Percentiles rank a stretch among this genome's conserved stretches.
These are phyloP conservation scores for Quercus rubra DNA, from an alignment of 306 rosid species.

Conservation along the genomic window DNA sequence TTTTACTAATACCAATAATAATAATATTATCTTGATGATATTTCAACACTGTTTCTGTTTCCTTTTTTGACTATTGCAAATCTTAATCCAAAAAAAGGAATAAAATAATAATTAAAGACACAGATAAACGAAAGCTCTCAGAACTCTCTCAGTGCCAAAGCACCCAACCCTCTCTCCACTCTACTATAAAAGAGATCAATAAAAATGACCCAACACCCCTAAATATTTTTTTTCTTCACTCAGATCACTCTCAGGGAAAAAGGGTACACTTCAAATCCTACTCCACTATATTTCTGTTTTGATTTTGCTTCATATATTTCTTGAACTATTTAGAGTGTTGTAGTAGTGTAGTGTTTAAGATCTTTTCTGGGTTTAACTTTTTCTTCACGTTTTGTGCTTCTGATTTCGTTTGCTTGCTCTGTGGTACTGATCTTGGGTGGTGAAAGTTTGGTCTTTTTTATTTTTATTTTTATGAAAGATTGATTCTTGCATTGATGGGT, in stretches of 20 bases:
- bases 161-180: neutral
- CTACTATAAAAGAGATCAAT: neutral
- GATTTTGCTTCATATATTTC: neutral
- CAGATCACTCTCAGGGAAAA: neutral
- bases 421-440: neutral
- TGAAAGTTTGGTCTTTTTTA: neutral
- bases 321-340: neutral
- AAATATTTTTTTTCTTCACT: neutral
- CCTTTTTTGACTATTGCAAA: no score
- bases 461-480: neutral
- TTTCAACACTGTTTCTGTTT: no score
- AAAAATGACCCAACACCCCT: neutral
- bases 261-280: neutral
- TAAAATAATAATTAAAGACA: no score
- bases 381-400: neutral
- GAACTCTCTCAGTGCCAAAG: neutral
- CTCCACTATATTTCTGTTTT: neutral
- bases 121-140: neutral
- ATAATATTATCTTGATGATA: no score
- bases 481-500: neutral
- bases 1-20: no score
- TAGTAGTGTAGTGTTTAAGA: neutral
- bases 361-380: neutral
- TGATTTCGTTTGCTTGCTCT: neutral
- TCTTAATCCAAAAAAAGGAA: no score